A percentile compares a stretch with the other conserved stretches of the same genome.
Conservation (phyloP, 2,329 filamentous ascomycete species). For the Cladosporium sp. region DNA sequence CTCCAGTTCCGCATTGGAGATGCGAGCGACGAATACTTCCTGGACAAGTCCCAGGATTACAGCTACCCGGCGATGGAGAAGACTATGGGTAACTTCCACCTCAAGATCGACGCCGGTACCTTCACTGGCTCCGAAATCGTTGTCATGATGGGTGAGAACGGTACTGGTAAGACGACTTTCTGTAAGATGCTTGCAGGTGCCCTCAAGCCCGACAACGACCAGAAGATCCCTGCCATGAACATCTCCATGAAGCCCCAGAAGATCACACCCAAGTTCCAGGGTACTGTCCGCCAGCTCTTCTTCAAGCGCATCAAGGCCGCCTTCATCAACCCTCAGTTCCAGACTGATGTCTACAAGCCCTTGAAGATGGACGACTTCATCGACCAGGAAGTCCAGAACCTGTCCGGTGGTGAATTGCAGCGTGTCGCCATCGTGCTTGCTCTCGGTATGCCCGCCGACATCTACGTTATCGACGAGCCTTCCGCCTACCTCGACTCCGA, state of each 20-base stretch:
- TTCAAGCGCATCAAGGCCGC: slow-evolving; percentile 99
- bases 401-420: slow-evolving; percentile 98
- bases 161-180: slow-evolving; percentile 98
- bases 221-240: slow-evolving; percentile 85
- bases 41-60: slow-evolving; percentile 83
- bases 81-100: slow-evolving; percentile 83
- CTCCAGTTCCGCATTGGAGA: slow-evolving; percentile 93
- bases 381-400: slow-evolving; percentile 97
- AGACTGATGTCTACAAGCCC: slow-evolving; percentile 99
- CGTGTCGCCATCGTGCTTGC: slow-evolving; percentile 97
- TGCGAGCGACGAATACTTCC: slow-evolving; percentile 81
- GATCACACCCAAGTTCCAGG: slow-evolving; percentile 96
- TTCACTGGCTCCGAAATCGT: slow-evolving; percentile 99
- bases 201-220: slow-evolving; percentile 80
- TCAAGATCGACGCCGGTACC: slow-evolving; percentile 75
- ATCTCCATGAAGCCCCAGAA: slow-evolving; percentile 99
- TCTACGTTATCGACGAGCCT: slow-evolving; percentile 98
- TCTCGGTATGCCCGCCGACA: slow-evolving; percentile 93
- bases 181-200: slow-evolving; percentile 93
- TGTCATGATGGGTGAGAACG: slow-evolving; percentile 99
- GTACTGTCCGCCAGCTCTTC: slow-evolving; percentile 95
- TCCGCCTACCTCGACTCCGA: slow-evolving; percentile 97
- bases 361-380: slow-evolving; percentile 99
- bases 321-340: slow-evolving; percentile 96
- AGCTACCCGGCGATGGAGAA: slow-evolving; percentile 89